Percentiles rank a stretch among this genome's conserved stretches.
phyloP scores from a whole-genome alignment of 2,329 filamentous ascomycete genomes.

The Fusarium sp. region DNA sequence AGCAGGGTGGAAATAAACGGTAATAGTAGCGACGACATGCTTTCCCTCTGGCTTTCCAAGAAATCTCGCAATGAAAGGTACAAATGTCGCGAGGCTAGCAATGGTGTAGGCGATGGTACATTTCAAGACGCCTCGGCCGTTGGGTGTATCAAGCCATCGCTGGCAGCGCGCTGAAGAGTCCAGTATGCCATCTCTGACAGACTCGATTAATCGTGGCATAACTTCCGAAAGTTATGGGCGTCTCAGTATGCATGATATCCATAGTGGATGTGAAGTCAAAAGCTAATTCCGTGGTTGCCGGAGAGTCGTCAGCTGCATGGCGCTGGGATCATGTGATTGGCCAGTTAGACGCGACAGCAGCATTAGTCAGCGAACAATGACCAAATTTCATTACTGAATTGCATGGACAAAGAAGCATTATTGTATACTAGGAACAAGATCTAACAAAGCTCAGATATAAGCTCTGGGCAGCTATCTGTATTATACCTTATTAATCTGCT shows the following conservation, averaged over 20 bases:
- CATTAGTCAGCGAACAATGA: neutral
- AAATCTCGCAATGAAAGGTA: constrained; percentile 75
- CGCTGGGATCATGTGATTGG: constrained; percentile 31
- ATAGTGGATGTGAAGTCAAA: constrained; percentile 3
- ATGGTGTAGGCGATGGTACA: constrained; percentile 91
- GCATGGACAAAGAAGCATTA: too few relatives aligned
- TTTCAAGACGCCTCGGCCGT: constrained; percentile 85
- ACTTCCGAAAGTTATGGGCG: neutral
- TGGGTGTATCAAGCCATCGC: constrained; percentile 70
- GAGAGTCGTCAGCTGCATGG: constrained; percentile 1
- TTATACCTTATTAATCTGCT: too few relatives aligned
- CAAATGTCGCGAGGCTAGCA: constrained; percentile 87
- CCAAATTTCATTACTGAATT: too few relatives aligned
- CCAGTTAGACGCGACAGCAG: neutral
- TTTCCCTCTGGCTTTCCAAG: constrained; percentile 90
- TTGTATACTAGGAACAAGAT: too few relatives aligned
- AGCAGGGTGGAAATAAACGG: constrained; percentile 94
- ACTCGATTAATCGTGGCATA: constrained; percentile 26
- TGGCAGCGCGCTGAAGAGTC: constrained; percentile 66
- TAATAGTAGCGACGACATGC: constrained; percentile 92
- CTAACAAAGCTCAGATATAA: too few relatives aligned
- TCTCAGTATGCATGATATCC: constrained; percentile 27
- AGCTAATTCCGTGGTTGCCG: constrained; percentile 17
- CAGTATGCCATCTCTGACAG: constrained; percentile 45
- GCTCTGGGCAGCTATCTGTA: too few relatives aligned